Evolutionary conservation across 352 stramenopile genomes (phyloP).

Genomic region (Phytophthora constricta): DNA sequence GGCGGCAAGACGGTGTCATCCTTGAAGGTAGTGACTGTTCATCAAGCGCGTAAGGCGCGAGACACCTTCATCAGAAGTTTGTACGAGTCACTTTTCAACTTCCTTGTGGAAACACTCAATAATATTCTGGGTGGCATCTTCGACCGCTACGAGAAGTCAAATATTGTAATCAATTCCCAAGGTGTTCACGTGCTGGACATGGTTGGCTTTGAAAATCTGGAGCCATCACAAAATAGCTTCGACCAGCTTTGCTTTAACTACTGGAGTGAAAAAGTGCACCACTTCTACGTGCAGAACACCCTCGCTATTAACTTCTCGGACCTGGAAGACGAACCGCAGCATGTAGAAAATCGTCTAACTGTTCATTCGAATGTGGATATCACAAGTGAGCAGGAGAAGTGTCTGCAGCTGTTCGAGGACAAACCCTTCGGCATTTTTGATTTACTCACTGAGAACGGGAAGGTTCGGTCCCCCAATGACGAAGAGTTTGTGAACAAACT

Average conservation of each 20-base stretch:
- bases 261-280: conserved; percentile 86
- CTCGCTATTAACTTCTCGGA: conserved; percentile 66
- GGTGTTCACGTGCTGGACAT: conserved; percentile 85
- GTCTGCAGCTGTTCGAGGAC: conserved; percentile 74
- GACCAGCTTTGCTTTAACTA: conserved; percentile 87
- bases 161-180: conserved; percentile 82
- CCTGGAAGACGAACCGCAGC: conserved; percentile 65
- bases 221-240: conserved; percentile 69
- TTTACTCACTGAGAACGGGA: conserved; percentile 72
- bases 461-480: conserved; percentile 69
- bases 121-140: conserved; percentile 84
- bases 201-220: conserved; percentile 75
- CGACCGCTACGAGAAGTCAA: conserved; percentile 84
- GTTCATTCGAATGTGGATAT: conserved; percentile 62
- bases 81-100: conserved; percentile 82
- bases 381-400: conserved; percentile 64
- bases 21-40: conserved; percentile 82
- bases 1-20: conserved; percentile 76
- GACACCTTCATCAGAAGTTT: conserved; percentile 84
- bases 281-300: conserved; percentile 84
- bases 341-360: conserved; percentile 67
- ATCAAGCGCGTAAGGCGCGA: conserved; percentile 69
- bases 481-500: conserved; percentile 85
- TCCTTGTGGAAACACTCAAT: conserved; percentile 83
- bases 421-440: conserved; percentile 79